phyloP scores from a whole-genome alignment of 257 asterid species.

The Ligustrum vulgare region DNA sequence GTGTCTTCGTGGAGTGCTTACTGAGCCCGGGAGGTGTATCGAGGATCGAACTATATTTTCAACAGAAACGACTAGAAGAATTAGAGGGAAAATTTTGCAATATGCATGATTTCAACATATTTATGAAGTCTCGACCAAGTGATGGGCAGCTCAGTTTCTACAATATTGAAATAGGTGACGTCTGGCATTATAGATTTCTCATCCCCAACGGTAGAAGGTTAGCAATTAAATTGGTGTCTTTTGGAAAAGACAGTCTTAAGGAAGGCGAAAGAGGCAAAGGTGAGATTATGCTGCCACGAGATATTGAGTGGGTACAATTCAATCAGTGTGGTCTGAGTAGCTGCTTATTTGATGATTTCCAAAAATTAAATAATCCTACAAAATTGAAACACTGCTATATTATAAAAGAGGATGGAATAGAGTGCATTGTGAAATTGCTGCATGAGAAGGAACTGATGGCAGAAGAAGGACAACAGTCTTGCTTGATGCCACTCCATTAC shows the following conservation, averaged over 20 bases:
- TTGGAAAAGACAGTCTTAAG: background rate
- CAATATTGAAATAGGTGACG: conserved; percentile 24
- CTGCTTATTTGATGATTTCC: conserved; percentile 26
- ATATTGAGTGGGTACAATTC: background rate
- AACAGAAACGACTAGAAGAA: conserved; percentile 23
- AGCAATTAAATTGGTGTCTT: background rate
- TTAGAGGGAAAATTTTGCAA: conserved; percentile 22
- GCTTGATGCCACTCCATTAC: conserved; percentile 6
- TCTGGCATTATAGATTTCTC: no score
- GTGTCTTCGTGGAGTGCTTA: no score
- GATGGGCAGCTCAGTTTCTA: conserved; percentile 23
- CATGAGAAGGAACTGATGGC: background rate
- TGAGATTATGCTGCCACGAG: conserved; percentile 16
- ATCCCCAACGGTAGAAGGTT: no score
- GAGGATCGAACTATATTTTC: no score
- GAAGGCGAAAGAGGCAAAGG: background rate
- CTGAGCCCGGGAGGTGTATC: no score
- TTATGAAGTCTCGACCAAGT: conserved; percentile 22
- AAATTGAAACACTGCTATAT: no score
- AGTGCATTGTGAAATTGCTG: conserved; percentile 18
- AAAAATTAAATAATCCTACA: conserved; percentile 10
- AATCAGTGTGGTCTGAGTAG: background rate
- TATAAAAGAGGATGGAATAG: background rate
- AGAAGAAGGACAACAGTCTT: conserved; percentile 2
- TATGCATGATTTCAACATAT: conserved; percentile 17